Evolutionary conservation across 352 stramenopile species (phyloP), one percentile per base, ranked within the genome.

Genomic region (Phytophthora pseudosyringae): DNA sequence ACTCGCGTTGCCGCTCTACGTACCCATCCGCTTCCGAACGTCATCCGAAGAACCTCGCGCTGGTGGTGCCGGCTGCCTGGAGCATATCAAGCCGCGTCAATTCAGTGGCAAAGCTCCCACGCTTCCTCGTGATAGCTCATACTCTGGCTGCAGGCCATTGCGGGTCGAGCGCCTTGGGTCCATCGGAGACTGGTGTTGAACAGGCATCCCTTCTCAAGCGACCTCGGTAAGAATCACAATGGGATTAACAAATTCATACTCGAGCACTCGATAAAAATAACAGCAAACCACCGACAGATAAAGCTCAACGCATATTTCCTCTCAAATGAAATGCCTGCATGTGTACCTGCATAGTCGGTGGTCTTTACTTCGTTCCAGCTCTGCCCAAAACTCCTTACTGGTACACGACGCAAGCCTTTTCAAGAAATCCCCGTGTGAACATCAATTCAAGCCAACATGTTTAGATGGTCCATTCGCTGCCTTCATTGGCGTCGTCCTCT

Each of bases 381-480:
- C 16, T 55, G 46, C 12, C 50, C 31, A 45, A 61, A 44, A 6
- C 51, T 35, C 18, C 28, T 55, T 31, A 52, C 25, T 60, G 25
- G 39, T 28, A 25, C 38, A 44, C 13, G 35, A 5, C 21, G 21
- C 21, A 21, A 21, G 21, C 13, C 38, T 48, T 29, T 26, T 38
- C 39, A 28, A 51, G 40, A 11, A 25, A 43, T 32, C 5, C 28
- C 18, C 18, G 10, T 9, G 10, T 21, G 33, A 0, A 18, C 26
- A 43, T 57, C 56, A 39, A 18, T 52, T 45, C 55, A 35, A 54
- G 28, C 31, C 35, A 11, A 10, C 38, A 56, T 26, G 15, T 48
- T 91, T 68, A 96, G 41, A 96, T 94, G 52, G 75, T 81, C 88
- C 88, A 96, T 67, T 96, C 88, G 65, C 64, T 78, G 38, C 86